Evolutionary conservation across 169 alveolate genomes (phyloP).

Genomic region (Eimeria tenella): DNA sequence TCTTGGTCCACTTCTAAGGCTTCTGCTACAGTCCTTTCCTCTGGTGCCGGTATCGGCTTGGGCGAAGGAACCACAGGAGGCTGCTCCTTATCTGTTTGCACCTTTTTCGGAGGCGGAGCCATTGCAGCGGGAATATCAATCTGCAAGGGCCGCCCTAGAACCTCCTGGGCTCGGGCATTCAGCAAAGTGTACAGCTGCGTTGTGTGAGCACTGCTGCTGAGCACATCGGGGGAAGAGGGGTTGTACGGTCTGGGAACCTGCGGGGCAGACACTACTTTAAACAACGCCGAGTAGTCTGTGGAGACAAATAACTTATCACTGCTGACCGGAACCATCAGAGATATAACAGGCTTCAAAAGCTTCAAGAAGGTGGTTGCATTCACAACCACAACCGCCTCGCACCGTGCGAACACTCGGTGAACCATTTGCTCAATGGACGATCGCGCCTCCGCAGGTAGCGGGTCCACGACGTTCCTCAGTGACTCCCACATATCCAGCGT

Average conservation of each 20-base stretch:
- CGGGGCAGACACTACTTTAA: not conserved
- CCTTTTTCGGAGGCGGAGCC: not conserved
- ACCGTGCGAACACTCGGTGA: not conserved
- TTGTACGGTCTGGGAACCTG: slow-evolving; percentile 43
- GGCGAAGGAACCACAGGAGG: too few species aligned
- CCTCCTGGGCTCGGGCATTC: slow-evolving; percentile 9
- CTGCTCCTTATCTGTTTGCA: not conserved
- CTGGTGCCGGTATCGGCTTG: not conserved
- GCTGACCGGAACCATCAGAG: slow-evolving; percentile 45
- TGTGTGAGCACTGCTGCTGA: slow-evolving; percentile 26
- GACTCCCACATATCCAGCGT: slow-evolving; percentile 30
- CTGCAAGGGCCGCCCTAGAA: slow-evolving; percentile 35
- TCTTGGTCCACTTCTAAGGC: not conserved
- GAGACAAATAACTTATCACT: slow-evolving; percentile 32
- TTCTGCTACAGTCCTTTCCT: not conserved
- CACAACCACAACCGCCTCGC: slow-evolving; percentile 56
- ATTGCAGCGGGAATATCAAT: not conserved
- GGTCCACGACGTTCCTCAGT: not conserved
- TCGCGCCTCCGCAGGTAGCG: not conserved
- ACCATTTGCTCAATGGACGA: slow-evolving; percentile 21
- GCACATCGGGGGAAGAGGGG: not conserved
- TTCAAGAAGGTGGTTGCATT: not conserved
- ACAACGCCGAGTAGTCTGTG: slow-evolving; percentile 23
- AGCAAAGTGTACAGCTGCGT: not conserved
- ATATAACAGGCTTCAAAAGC: not conserved